phyloP scores from a whole-genome alignment of 768 basidiomycete genomes.

The Suillus decipiens region DNA sequence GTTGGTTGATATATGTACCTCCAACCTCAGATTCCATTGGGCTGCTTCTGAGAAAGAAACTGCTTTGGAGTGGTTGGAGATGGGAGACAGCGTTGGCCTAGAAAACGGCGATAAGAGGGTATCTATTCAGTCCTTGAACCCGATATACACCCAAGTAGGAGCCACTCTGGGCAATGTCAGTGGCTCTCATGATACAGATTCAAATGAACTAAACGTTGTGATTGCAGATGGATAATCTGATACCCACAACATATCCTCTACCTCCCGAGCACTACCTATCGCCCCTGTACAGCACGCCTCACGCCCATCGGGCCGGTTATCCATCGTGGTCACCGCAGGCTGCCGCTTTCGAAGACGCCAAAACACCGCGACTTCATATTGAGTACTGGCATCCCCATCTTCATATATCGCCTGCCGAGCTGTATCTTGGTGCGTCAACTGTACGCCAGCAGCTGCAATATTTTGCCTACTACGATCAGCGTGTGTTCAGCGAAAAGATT shows the following conservation, averaged over 20 bases:
- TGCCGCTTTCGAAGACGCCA: background rate
- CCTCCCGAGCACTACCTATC: slow-evolving; percentile 17
- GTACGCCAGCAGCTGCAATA: slow-evolving; percentile 34
- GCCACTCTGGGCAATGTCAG: slow-evolving; percentile 42
- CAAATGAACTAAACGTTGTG: background rate
- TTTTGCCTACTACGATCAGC: slow-evolving; percentile 40
- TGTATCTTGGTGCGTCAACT: slow-evolving; percentile 48
- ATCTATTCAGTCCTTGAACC: slow-evolving; percentile 15
- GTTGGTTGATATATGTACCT: slow-evolving; percentile 40
- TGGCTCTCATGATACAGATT: background rate
- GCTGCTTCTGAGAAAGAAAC: slow-evolving; percentile 25
- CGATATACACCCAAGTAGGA: slow-evolving; percentile 22
- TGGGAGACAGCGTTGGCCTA: background rate
- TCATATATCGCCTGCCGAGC: slow-evolving; percentile 44
- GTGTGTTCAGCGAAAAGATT: slow-evolving; percentile 40
- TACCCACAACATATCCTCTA: slow-evolving; percentile 39
- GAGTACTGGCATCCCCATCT: slow-evolving; percentile 28
- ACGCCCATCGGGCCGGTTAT: slow-evolving; percentile 17
- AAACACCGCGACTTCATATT: slow-evolving; percentile 12
- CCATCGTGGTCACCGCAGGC: background rate
- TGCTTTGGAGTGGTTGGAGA: slow-evolving; percentile 26
- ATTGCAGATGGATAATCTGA: slow-evolving; percentile 33
- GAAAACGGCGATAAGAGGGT: background rate
- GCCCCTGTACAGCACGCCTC: slow-evolving; percentile 22
- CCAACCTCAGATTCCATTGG: slow-evolving; percentile 16